Evolutionary conservation across 2,329 filamentous ascomycete genomes (phyloP), one percentile per base, ranked within the genome.

Genomic region (Pseudogymnoascus sp.): DNA sequence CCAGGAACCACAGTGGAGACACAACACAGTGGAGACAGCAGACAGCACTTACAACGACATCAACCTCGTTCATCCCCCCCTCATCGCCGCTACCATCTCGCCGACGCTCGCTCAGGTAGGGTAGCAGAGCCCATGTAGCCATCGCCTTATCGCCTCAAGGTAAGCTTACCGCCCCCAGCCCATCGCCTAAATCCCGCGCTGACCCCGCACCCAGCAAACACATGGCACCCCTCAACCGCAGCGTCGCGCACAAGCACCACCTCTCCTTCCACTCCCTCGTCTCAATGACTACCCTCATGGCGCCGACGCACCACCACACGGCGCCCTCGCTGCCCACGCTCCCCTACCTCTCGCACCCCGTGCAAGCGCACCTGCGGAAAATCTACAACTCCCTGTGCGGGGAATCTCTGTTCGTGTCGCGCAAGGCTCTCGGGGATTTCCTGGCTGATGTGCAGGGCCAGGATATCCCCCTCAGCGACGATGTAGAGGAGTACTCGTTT

Each of bases 381-480:
- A 71, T 84, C 31, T 87, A 80, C 69, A 72, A 80, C 35, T 70
- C 75, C 0, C 65, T 84, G 35, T 76, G 80, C 15, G 72, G 75
- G 1, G 33, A 62, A 0, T 71, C 74, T 29, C 67, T 65, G 38
- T 69, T 65, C 1, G 67, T 82, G 9, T 70, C 75, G 3, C 71
- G 73, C 13, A 74, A 75, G 7, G 74, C 74, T 33, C 79, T 87
- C 62, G 69, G 72, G 31, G 68, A 69, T 4, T 88, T 86, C 70
- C 71, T 88, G n/a, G 72, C 75, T 37, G 69, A 73, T 1, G 75
- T 75, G 1, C 84, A 87, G 68, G 78, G 65, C 4, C 67, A 70
- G 46, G 15, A 62, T 19, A 65, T 69, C n/a, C 31, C 60, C 3
- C 35, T 59, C 10, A 64, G 70, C 9, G 42, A 31, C n/a, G 64